A percentile compares a stretch with the other conserved stretches of the same genome.
Conservation (phyloP, 2,329 filamentous ascomycete species). For the Claviceps sp. region DNA sequence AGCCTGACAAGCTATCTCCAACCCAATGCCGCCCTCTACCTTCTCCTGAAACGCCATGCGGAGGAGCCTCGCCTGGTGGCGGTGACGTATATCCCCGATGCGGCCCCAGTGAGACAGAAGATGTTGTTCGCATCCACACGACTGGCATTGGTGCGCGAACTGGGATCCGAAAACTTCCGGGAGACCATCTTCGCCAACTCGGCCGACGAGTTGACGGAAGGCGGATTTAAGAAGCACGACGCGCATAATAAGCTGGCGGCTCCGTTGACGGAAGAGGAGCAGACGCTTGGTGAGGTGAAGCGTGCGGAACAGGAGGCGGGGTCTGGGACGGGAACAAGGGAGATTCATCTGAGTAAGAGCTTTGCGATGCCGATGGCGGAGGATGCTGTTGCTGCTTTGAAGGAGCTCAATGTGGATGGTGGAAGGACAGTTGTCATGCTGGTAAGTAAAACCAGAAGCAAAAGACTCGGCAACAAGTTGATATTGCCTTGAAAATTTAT, state of each 20-base stretch:
- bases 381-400: slow-evolving; percentile 51
- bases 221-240: slow-evolving; percentile 62
- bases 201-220: slow-evolving; percentile 51
- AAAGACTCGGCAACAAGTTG: not conserved
- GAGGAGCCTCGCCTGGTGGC: slow-evolving; percentile 47
- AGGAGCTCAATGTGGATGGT: slow-evolving; percentile 38
- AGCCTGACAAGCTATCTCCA: slow-evolving; percentile 51
- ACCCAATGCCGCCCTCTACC: slow-evolving; percentile 55
- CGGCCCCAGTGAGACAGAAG: slow-evolving; percentile 69
- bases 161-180: slow-evolving; percentile 66
- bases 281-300: slow-evolving; percentile 56
- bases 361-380: slow-evolving; percentile 46
- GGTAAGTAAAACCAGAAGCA: slow-evolving; percentile 28
- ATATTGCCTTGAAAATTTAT: no score
- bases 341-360: slow-evolving; percentile 45
- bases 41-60: slow-evolving; percentile 58
- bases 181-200: slow-evolving; percentile 63
- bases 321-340: slow-evolving; percentile 47
- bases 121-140: slow-evolving; percentile 74
- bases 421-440: slow-evolving; percentile 48
- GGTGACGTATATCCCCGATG: slow-evolving; percentile 67
- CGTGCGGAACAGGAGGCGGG: slow-evolving; percentile 62
- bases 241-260: slow-evolving; percentile 50
- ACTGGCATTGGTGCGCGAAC: slow-evolving; percentile 60
- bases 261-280: slow-evolving; percentile 69